A percentile compares a stretch with the other conserved stretches of the same genome.
phyloP scores from a whole-genome alignment of 2,329 filamentous ascomycete genomes.

The Meredithiella fracta region DNA sequence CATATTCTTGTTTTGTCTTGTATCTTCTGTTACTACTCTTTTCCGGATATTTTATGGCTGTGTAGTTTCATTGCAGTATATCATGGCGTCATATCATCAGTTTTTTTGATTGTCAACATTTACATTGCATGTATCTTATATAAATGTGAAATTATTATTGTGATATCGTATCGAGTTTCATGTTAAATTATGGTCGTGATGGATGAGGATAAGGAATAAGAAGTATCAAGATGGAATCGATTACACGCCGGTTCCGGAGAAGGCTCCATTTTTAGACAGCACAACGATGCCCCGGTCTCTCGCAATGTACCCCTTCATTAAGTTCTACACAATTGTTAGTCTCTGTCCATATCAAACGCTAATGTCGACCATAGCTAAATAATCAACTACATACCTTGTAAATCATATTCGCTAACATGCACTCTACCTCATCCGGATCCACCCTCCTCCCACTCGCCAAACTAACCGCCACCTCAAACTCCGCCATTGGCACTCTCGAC shows the following conservation, averaged over 20 bases:
- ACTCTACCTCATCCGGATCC: conserved; percentile 89
- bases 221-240: neutral
- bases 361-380: too few relatives aligned
- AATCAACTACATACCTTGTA: conserved; percentile 57
- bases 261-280: conserved; percentile 80
- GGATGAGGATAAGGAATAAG: neutral
- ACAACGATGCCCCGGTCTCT: conserved; percentile 82
- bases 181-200: neutral
- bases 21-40: neutral
- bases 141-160: neutral
- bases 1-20: neutral
- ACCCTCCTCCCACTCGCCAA: conserved; percentile 52
- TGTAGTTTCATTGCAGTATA: too few relatives aligned
- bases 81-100: neutral
- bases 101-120: neutral
- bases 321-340: conserved; percentile 36
- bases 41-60: too few relatives aligned
- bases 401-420: conserved; percentile 86
- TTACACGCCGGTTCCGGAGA: conserved; percentile 69
- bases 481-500: conserved; percentile 64
- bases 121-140: neutral
- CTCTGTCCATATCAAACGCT: neutral
- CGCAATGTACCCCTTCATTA: conserved; percentile 97
- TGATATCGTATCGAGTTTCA: neutral
- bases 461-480: conserved; percentile 73